These are phyloP conservation scores for Xeromyces bisporus DNA, from an alignment of 495 filamentous ascomycete species.

Conservation along the genomic window DNA sequence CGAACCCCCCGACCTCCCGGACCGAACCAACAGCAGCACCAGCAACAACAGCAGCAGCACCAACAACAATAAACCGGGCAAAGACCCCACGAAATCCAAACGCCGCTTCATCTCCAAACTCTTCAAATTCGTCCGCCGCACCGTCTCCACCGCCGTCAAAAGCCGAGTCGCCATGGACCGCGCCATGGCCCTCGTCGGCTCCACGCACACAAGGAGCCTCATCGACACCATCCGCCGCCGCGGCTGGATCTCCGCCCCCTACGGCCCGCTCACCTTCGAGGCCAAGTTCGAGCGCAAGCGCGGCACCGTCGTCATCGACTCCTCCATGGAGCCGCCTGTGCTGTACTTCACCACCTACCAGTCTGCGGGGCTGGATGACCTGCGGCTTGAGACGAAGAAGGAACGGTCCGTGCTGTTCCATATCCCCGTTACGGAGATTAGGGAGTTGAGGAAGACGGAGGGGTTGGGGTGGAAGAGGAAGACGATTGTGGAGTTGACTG, in stretches of 20 bases:
- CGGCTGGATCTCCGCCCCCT: conserved; percentile 18
- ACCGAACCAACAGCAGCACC: conserved; percentile 20
- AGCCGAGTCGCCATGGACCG: conserved; percentile 54
- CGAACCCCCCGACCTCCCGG: conserved; percentile 10
- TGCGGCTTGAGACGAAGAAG: conserved; percentile 26
- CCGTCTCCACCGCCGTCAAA: conserved; percentile 47
- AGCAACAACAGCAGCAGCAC: conserved; percentile 6
- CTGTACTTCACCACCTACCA: conserved; percentile 32
- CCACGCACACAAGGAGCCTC: conserved; percentile 47
- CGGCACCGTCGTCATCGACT: conserved; percentile 54
- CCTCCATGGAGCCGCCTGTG: conserved; percentile 27
- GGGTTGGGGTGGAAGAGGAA: conserved; percentile 84
- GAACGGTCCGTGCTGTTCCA: conserved; percentile 22
- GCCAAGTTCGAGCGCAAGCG: conserved; percentile 52
- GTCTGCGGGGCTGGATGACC: conserved; percentile 9
- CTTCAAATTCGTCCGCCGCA: conserved; percentile 51
- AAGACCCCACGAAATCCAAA: conserved; percentile 23
- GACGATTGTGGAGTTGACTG: conserved; percentile 66
- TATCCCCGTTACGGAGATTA: conserved; percentile 41
- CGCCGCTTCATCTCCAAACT: conserved; percentile 35
- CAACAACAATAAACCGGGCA: conserved; percentile 6
- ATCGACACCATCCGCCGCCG: conserved; percentile 47
- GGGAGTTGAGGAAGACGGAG: conserved; percentile 64
- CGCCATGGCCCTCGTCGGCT: conserved; percentile 48
- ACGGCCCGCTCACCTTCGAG: conserved; percentile 63